Evolutionary conservation across 1,284 basidiomycete genomes (phyloP).

Genomic region (Cutaneotrichosporon cyanovorans): DNA sequence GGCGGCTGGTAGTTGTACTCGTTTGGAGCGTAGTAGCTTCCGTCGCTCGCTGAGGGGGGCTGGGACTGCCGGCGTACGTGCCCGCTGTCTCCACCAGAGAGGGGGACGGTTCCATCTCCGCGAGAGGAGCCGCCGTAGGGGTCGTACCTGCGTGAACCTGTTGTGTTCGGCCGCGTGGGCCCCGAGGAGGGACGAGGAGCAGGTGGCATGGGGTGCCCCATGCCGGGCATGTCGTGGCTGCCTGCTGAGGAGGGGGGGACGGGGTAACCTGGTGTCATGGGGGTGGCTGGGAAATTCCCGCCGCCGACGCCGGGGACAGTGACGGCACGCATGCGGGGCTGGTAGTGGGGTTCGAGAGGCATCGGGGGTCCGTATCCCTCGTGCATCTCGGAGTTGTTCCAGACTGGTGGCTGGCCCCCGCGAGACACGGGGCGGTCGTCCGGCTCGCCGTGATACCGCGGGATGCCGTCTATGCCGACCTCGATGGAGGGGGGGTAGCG

Average conservation of each 20-base stretch:
- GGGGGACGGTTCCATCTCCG: neutral
- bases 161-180: conserved; percentile 5
- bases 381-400: conserved; percentile 10
- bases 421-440: conserved; percentile 15
- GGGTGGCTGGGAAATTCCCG: neutral
- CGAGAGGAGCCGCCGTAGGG: conserved; percentile 7
- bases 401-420: neutral
- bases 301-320: conserved; percentile 6
- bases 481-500: conserved; percentile 82
- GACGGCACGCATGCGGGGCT: conserved; percentile 11
- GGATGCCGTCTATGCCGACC: conserved; percentile 68
- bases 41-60: conserved; percentile 4
- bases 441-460: conserved; percentile 55
- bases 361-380: conserved; percentile 8
- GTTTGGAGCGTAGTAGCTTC: conserved; percentile 4
- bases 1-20: conserved; percentile 22
- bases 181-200: conserved; percentile 3
- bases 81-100: conserved; percentile 3
- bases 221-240: conserved; percentile 10
- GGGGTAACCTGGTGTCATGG: conserved; percentile 4
- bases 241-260: conserved; percentile 6
- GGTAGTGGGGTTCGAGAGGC: conserved; percentile 10
- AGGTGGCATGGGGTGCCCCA: conserved; percentile 3
- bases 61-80: conserved; percentile 14
- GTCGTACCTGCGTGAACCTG: conserved; percentile 14